Base-by-base conservation (phyloP, 441 rosid genomes). In the Populus hybrid region DNA sequence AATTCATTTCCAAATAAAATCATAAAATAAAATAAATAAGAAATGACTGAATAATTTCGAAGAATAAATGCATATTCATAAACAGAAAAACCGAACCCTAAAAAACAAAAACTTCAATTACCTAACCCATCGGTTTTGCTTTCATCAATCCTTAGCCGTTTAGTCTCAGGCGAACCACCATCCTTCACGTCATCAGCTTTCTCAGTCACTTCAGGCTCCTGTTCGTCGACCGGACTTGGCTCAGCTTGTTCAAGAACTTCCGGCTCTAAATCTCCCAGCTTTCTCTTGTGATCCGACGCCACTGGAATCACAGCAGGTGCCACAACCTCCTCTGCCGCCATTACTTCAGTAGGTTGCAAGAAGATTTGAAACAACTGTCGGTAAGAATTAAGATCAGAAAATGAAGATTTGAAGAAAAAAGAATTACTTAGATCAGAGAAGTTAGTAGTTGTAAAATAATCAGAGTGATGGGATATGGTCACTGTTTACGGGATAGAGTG, bases 261-360 rank as follows among this genome's bases (percentile, higher is more conserved):
- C 6, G 84, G 70, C 76, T 91, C 95, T 56, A 89, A 74, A 36
- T 85, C 87, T 2, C 87, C 89, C 59, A 92, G 90, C 89, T 93
- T 95, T 74, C 99, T 89, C 81, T 95, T 95, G 84, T 82, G 90
- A 83, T 93, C 97, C 65, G 87, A 72, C 0, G 87, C 82, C 14
- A 79, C 81, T 2, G 89, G 82, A 72, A 45, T 40, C 11, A 82
- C 71, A 61, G 70, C 72, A 14, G 77, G 75, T 67, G 81, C 74
- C 21, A 82, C 81, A 71, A 74, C 95, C 83, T 91, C 92, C 82
- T 93, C 98, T 79, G 94, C 89, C 92, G 91, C 59, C 31, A 68
- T 66, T 65, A 3, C 64, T 28, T 53, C 21, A 16, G n/a, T 50
- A 5, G 59, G 59, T 16, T 14, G 59, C 67, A 28, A 12, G 18